Conservation (phyloP, 495 filamentous ascomycete species). For the Neurospora tetraspora region DNA sequence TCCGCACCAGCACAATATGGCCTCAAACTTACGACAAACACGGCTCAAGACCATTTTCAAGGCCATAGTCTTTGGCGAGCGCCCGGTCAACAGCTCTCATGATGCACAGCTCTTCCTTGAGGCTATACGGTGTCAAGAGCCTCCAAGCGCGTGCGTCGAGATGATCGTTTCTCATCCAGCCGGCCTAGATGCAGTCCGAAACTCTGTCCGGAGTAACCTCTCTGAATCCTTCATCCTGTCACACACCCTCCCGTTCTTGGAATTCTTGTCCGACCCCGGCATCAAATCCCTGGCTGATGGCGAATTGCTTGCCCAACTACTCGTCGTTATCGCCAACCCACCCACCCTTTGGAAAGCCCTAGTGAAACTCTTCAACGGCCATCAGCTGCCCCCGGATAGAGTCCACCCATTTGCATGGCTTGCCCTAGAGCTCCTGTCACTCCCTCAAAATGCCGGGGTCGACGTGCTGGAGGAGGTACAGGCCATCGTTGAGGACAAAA, state of each 20-base stretch:
- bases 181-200: constrained; percentile 39
- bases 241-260: constrained; percentile 24
- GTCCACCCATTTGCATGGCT: constrained; percentile 50
- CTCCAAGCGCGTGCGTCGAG: constrained; percentile 43
- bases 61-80: constrained; percentile 18
- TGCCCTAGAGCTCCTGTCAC: constrained; percentile 42
- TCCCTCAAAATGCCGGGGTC: constrained; percentile 22
- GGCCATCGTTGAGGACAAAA: constrained; percentile 17
- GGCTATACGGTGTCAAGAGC: constrained; percentile 40
- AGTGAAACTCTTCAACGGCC: constrained; percentile 28
- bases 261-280: constrained; percentile 28
- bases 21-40: not conserved
- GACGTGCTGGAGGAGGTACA: constrained; percentile 23
- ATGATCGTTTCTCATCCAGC: constrained; percentile 39
- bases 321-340: constrained; percentile 45
- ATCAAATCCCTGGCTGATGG: constrained; percentile 48
- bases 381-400: constrained; percentile 28
- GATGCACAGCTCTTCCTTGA: constrained; percentile 53
- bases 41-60: constrained; percentile 22
- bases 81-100: constrained; percentile 9
- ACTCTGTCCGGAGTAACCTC: constrained; percentile 38
- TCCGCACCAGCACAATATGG: not conserved
- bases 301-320: constrained; percentile 41
- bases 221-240: constrained; percentile 43
- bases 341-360: constrained; percentile 52